Evolutionary conservation across 2,329 filamentous ascomycete species (phyloP).

Genomic region (Fusarium concolor): DNA sequence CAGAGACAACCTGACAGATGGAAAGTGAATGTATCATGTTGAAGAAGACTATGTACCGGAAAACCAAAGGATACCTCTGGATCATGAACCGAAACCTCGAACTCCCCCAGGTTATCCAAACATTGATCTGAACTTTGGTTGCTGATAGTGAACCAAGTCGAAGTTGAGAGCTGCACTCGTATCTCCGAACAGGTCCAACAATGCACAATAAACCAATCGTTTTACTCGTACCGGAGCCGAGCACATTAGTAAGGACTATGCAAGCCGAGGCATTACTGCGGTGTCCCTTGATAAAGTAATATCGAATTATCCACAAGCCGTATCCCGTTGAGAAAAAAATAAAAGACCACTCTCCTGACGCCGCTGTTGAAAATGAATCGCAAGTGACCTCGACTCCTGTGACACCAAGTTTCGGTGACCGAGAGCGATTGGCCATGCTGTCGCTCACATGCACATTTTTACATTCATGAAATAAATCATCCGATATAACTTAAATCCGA

Average conservation of each 20-base stretch:
- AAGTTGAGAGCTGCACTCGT: not conserved
- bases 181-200: constrained; percentile 16
- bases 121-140: constrained; percentile 4
- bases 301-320: constrained; percentile 36
- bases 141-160: constrained; percentile 12
- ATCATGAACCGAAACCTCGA: constrained; percentile 20
- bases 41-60: constrained; percentile 39
- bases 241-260: constrained; percentile 34
- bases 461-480: constrained; percentile 12
- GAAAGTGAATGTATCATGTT: constrained; percentile 34
- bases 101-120: constrained; percentile 14
- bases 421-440: constrained; percentile 13
- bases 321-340: constrained; percentile 34
- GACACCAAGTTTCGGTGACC: constrained; percentile 28
- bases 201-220: constrained; percentile 15
- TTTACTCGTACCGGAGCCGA: constrained; percentile 20
- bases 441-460: constrained; percentile 27
- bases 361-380: constrained; percentile 39
- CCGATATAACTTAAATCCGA: constrained; percentile 41
- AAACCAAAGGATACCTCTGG: constrained; percentile 19
- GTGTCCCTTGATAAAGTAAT: constrained; percentile 21
- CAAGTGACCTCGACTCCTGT: constrained; percentile 11
- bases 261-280: constrained; percentile 30
- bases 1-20: not conserved
- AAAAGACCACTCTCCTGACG: constrained; percentile 42